Base-by-base conservation (phyloP, 1,284 basidiomycete genomes). In the Ganoderma resinaceum region DNA sequence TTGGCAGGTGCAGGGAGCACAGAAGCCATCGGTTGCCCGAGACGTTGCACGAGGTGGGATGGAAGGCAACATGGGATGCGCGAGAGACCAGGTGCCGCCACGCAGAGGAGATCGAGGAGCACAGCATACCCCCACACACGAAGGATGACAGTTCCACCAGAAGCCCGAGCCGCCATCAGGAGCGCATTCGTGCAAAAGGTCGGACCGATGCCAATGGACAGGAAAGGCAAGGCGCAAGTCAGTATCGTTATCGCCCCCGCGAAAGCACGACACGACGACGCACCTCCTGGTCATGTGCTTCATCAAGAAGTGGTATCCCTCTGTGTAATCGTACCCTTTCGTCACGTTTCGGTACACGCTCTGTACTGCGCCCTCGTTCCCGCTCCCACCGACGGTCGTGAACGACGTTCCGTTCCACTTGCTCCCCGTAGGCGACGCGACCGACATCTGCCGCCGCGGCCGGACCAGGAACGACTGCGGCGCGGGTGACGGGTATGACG, bases 261-360 rank as follows among this genome's bases (percentile, higher is more conserved):
- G 52, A 60, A 53, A 33, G 64, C 70, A 63, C 53, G 65, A 63
- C 52, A 65, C 42, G 59, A n/a, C 23, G 18, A 89, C 89, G 80
- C 79, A 96, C 94, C 94, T 89, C 74, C 87, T 88, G 60, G 92
- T 92, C 64, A 98, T 84, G 79, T 95, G 93, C 81, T 95, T 94
- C 94, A 98, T 97, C 75, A 98, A 84, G 78, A 93, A 93, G 79
- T 97, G 96, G 79, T 97, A 98, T 26, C 95, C 95, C 81, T 97
- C 92, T 18, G 95, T 96, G 77, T 97, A 97, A 78, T 96, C 94
- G 78, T 95, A 96, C 12, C 94, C 91, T 76, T 88, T 86, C n/a
- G 89, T 92, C 43, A 96, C 88, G 64, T 86, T 86, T 73, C 89
- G 85, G 75, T 95, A 92, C 69, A 95, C 92, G 69, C 83, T 90